phyloP scores from a whole-genome alignment of 2,329 filamentous ascomycete genomes.

The Dactylellina haptotyla region DNA sequence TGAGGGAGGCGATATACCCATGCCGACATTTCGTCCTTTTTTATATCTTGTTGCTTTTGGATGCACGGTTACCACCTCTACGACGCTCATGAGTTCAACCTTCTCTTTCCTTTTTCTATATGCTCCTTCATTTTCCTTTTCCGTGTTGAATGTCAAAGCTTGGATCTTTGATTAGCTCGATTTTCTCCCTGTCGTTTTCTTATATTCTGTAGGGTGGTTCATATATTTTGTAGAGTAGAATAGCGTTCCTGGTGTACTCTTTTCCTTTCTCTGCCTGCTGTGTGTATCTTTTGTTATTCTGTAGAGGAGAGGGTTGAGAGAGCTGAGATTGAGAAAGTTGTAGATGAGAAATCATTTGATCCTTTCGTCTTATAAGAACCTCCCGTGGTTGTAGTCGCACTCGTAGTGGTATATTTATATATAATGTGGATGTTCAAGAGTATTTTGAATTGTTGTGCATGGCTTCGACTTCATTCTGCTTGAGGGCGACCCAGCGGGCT shows the following conservation, averaged over 20 bases:
- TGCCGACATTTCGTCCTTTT: background rate
- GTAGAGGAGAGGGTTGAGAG: background rate
- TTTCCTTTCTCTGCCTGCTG: background rate
- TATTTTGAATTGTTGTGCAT: conserved; percentile 75
- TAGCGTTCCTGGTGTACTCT: conserved; percentile 23
- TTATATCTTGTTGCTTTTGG: conserved; percentile 8
- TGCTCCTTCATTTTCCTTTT: conserved; percentile 15
- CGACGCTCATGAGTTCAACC: background rate
- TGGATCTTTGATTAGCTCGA: conserved; percentile 29
- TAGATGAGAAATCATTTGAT: too few species aligned
- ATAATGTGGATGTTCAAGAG: conserved; percentile 61
- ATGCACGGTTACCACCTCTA: conserved; percentile 8
- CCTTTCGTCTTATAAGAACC: too few species aligned
- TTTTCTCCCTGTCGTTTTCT: conserved; percentile 7
- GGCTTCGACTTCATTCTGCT: conserved; percentile 83
- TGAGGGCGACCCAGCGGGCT: conserved; percentile 88
- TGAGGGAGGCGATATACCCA: conserved; percentile 7
- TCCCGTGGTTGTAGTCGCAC: too few species aligned
- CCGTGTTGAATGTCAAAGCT: conserved; percentile 12
- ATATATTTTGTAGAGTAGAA: conserved; percentile 50
- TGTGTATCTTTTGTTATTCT: too few species aligned
- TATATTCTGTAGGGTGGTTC: conserved; percentile 8
- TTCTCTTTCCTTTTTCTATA: conserved; percentile 5
- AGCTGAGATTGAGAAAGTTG: background rate
- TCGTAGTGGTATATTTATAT: background rate